phyloP scores from a whole-genome alignment of 2,329 filamentous ascomycete genomes.

The Nemania abortiva region DNA sequence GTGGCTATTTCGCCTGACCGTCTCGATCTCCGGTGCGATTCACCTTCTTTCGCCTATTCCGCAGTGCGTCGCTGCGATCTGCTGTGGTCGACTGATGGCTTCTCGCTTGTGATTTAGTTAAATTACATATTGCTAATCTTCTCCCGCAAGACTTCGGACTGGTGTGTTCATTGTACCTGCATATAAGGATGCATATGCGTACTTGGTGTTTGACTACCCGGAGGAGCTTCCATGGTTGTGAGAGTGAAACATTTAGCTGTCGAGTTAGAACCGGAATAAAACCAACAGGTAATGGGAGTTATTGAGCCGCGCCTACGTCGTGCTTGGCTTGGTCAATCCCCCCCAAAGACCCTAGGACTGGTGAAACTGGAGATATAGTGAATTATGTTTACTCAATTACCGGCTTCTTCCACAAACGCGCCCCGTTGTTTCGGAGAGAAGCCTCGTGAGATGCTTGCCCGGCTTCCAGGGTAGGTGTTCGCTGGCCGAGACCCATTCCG shows the following conservation, averaged over 20 bases:
- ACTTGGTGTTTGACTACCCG: not conserved
- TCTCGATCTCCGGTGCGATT: conserved; percentile 21
- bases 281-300: not conserved
- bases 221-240: not conserved
- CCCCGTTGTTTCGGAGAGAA: conserved; percentile 1
- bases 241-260: not conserved
- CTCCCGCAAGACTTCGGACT: not conserved
- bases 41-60: conserved; percentile 5
- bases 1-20: conserved; percentile 8
- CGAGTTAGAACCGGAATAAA: not conserved
- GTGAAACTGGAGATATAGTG: not conserved
- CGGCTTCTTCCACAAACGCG: not conserved
- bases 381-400: not conserved
- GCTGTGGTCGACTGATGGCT: not conserved
- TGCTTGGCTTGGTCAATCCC: too few species aligned
- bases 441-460: not conserved
- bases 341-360: not conserved
- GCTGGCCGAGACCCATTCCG: conserved; percentile 26
- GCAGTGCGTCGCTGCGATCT: conserved; percentile 1
- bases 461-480: not conserved
- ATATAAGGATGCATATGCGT: not conserved
- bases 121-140: not conserved
- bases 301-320: not conserved
- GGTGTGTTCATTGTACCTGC: not conserved
- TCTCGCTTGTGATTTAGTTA: not conserved